Conservation (phyloP, 345 rosid genomes). For the Gossypium raimondii region DNA sequence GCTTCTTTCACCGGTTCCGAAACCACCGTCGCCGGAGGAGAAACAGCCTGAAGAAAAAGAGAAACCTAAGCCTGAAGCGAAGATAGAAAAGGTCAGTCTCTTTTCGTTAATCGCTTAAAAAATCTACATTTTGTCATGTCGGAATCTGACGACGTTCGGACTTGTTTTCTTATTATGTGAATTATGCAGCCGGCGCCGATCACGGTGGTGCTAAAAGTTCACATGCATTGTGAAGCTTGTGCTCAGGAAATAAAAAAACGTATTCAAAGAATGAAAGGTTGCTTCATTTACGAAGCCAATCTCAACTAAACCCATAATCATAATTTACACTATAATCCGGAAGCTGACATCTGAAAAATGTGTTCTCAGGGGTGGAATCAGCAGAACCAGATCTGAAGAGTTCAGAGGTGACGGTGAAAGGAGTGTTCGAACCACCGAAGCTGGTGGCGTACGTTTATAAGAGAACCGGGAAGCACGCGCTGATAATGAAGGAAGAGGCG, state of each 20-base stretch:
- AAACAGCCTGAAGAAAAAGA: conserved; percentile 50
- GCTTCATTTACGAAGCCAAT: conserved; percentile 4
- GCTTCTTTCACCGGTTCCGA: conserved; percentile 83
- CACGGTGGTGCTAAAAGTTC: conserved; percentile 63
- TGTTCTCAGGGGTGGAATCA: conserved; percentile 72
- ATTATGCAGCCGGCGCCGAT: conserved; percentile 54
- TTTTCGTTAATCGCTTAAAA: neutral
- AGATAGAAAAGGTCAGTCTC: conserved; percentile 65
- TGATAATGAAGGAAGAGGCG: conserved; percentile 46
- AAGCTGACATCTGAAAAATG: neutral
- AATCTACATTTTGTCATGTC: neutral
- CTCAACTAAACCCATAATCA: conserved; percentile 16
- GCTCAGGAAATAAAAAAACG: conserved; percentile 83
- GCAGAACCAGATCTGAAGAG: conserved; percentile 87
- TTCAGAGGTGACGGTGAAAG: conserved; percentile 85
- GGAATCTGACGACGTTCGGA: neutral
- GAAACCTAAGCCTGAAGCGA: conserved; percentile 51
- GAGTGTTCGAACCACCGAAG: conserved; percentile 64
- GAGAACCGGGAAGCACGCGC: conserved; percentile 80
- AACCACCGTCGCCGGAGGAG: conserved; percentile 59
- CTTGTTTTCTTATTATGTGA: neutral
- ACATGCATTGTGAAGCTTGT: conserved; percentile 98
- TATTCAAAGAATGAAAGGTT: conserved; percentile 84
- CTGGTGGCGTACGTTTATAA: conserved; percentile 69
- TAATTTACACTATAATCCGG: neutral